Conservation (phyloP, 495 filamentous ascomycete genomes). For the Xylaria castorea region DNA sequence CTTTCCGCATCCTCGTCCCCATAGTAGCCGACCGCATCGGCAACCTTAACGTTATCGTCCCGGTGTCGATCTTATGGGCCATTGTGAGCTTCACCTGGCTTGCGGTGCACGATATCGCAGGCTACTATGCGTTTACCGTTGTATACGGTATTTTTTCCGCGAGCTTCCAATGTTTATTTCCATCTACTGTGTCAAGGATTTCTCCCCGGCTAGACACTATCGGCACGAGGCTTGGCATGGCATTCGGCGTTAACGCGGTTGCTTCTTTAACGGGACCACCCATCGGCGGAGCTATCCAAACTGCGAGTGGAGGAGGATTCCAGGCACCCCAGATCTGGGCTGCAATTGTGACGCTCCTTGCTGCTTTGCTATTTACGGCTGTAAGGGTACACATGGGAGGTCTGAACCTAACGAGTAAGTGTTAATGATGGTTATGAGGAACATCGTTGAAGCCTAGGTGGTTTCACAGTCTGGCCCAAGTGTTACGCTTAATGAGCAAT, state of each 20-base stretch:
- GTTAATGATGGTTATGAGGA: not conserved
- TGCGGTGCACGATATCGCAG: slow-evolving; percentile 52
- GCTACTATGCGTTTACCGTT: slow-evolving; percentile 63
- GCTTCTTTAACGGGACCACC: slow-evolving; percentile 71
- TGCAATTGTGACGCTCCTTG: slow-evolving; percentile 48
- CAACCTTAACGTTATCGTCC: slow-evolving; percentile 67
- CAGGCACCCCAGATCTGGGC: slow-evolving; percentile 66
- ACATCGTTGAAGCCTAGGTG: not conserved
- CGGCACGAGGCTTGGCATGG: slow-evolving; percentile 73
- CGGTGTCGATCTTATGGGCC: slow-evolving; percentile 57
- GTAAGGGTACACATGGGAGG: slow-evolving; percentile 49
- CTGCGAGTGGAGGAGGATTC: slow-evolving; percentile 56
- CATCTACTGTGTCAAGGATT: slow-evolving; percentile 63
- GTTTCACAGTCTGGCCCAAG: slow-evolving; percentile 23
- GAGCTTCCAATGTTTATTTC: slow-evolving; percentile 69
- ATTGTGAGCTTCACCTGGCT: slow-evolving; percentile 68
- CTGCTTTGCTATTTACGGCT: slow-evolving; percentile 51
- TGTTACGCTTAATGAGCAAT: slow-evolving; percentile 31
- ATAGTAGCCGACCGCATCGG: slow-evolving; percentile 67
- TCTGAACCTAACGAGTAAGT: slow-evolving; percentile 24
- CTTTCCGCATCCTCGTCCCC: slow-evolving; percentile 67
- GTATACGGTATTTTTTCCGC: slow-evolving; percentile 68
- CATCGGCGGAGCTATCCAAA: slow-evolving; percentile 66
- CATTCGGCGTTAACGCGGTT: slow-evolving; percentile 67
- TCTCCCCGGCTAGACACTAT: slow-evolving; percentile 67